Base-by-base conservation (phyloP, 2,329 filamentous ascomycete genomes). In the Annulohypoxylon truncatum region DNA sequence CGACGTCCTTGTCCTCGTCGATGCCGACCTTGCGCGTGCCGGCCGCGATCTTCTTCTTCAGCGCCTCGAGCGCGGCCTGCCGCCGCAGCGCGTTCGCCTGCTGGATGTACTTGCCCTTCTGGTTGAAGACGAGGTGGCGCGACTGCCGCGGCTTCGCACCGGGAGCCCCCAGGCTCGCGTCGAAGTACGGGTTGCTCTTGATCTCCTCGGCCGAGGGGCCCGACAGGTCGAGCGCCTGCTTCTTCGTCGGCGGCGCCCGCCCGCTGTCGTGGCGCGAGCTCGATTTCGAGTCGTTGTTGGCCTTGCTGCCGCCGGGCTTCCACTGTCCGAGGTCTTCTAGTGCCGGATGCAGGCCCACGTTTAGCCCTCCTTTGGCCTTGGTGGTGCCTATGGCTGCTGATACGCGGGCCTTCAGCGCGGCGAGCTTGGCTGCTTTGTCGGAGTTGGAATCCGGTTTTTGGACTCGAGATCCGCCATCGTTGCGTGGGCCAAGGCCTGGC, bases 71-170 rank as follows among this genome's bases (percentile, higher is more conserved):
- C 53, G 92, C 91, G 42, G 91, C 93, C 80, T 97, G 94, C 65
- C 93, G 88, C 67, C 96, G 90, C 55, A 97, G 82, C 61, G 94
- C 94, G 77, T 93, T 95, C 6, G 92, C 96, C 80, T 98, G 95
- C 69, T 94, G 91, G 65, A 98, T 97, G 76, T 97, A 98, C 85
- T 98, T 98, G 56, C 96, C 96, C 78, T 97, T 96, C 72, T 94
- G 90, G 74, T 97, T 97, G 83, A 99, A 98, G 10, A 93, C 82
- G 15, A 99, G 84, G 69, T 92, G 89, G 64, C 92, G 89, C 9
- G 93, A 87, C 68, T 92, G 85, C 53, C 94, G 87, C 35, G 86
- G 83, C 72, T 90, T 92, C 29, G 77, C 74, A 78, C 83, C 68
- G 80, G 90, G 88, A 3, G 85, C 81, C n/a, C 87, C 85, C 10